Evolutionary conservation across 768 basidiomycete species (phyloP).

Genomic region (Lyophyllum semitale): DNA sequence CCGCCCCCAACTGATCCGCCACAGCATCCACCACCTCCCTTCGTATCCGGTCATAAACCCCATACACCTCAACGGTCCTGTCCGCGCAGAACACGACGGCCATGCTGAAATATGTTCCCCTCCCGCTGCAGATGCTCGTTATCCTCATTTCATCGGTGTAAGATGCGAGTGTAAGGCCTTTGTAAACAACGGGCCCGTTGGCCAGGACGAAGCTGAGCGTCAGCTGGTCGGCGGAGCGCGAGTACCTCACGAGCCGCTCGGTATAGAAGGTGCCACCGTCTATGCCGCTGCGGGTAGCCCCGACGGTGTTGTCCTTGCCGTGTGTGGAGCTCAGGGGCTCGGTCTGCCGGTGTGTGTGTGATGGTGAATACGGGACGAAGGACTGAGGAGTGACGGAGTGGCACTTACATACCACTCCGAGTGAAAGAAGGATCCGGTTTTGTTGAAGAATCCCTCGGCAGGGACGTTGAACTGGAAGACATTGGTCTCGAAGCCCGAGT

Average conservation of each 20-base stretch:
- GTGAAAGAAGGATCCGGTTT: conserved; percentile 9
- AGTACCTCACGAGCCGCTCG: conserved; percentile 4
- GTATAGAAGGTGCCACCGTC: background rate
- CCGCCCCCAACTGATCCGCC: conserved; percentile 3
- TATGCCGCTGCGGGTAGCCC: background rate
- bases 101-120: conserved; percentile 11
- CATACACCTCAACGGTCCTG: background rate
- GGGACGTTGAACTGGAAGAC: conserved; percentile 6
- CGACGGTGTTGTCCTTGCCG: conserved; percentile 12
- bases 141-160: conserved; percentile 12
- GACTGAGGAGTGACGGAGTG: background rate
- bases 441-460: background rate
- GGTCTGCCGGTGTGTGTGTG: background rate
- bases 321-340: conserved; percentile 6
- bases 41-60: background rate
- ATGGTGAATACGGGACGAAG: background rate
- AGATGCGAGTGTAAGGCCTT: background rate
- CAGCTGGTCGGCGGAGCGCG: background rate
- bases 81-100: conserved; percentile 7
- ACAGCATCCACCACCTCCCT: background rate
- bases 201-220: background rate
- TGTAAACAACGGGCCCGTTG: background rate
- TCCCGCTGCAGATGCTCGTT: conserved; percentile 14
- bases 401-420: conserved; percentile 13
- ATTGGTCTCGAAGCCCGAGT: conserved; percentile 6